phyloP scores from a whole-genome alignment of 768 basidiomycete species.

The Daedaleopsis nitida region DNA sequence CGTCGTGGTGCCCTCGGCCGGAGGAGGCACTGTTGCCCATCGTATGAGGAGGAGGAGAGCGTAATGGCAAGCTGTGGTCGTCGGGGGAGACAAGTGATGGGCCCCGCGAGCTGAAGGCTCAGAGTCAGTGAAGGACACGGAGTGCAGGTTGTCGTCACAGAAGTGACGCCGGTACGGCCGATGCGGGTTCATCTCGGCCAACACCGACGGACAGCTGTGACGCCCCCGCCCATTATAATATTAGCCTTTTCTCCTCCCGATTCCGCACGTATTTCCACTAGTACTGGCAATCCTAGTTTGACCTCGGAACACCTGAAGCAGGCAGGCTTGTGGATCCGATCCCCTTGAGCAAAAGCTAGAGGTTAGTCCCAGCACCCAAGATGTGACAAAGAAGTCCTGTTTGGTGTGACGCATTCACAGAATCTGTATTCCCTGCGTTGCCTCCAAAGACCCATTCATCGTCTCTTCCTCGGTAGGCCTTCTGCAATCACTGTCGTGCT shows the following conservation, averaged over 20 bases:
- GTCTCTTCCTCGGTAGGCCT: too few species aligned
- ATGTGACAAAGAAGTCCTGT: too few species aligned
- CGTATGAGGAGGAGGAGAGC: not conserved
- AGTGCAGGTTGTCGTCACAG: constrained; percentile 19
- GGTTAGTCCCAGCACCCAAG: too few species aligned
- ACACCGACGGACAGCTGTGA: constrained; percentile 2
- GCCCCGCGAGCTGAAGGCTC: constrained; percentile 3
- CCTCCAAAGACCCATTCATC: too few species aligned
- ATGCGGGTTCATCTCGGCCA: constrained; percentile 4
- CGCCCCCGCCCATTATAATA: too few species aligned
- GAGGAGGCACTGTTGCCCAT: constrained; percentile 89
- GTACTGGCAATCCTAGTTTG: not conserved
- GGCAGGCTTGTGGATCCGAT: too few species aligned
- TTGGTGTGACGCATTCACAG: too few species aligned
- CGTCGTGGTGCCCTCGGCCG: constrained; percentile 73
- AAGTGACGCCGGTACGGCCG: constrained; percentile 6
- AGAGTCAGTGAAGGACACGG: too few species aligned
- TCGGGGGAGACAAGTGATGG: constrained; percentile 7
- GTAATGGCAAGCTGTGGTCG: constrained; percentile 5
- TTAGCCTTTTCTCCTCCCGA: not conserved
- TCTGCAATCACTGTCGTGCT: too few species aligned
- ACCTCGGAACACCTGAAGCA: too few species aligned
- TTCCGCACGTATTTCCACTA: not conserved
- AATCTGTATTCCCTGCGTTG: too few species aligned
- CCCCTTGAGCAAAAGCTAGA: too few species aligned